Evolutionary conservation across 1,284 basidiomycete species (phyloP).

Genomic region (Cutaneotrichosporon sp.): DNA sequence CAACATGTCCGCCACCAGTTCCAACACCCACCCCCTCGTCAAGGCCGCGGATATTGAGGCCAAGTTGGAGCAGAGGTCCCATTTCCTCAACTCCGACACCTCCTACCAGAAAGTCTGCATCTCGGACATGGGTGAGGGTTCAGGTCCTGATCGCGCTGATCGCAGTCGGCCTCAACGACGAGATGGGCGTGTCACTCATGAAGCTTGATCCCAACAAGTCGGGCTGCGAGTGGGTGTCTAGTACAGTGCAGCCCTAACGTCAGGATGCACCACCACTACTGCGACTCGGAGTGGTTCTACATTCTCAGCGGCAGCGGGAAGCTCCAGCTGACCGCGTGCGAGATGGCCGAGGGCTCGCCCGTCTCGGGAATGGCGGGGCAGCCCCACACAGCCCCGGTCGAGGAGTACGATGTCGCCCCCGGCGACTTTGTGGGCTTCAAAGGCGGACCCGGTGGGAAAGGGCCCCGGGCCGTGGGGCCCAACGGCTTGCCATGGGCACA

Average conservation of each 20-base stretch:
- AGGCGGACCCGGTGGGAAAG: background rate
- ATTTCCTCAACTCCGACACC: slow-evolving; percentile 19
- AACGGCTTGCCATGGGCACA: slow-evolving; percentile 21
- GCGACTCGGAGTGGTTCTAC: slow-evolving; percentile 31
- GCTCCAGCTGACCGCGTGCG: slow-evolving; percentile 10
- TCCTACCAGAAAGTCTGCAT: slow-evolving; percentile 9
- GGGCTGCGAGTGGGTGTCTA: background rate
- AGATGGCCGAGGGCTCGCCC: background rate
- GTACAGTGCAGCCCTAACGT: too few relatives aligned
- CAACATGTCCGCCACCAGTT: too few relatives aligned
- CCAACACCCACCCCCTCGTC: slow-evolving; percentile 18
- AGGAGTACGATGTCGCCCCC: slow-evolving; percentile 8
- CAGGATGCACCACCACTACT: slow-evolving; percentile 28
- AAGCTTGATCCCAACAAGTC: background rate
- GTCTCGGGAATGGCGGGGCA: background rate
- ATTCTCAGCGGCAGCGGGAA: slow-evolving; percentile 19
- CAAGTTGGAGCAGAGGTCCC: slow-evolving; percentile 2
- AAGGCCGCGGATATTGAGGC: slow-evolving; percentile 18
- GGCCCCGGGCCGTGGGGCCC: slow-evolving; percentile 2
- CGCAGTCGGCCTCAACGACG: slow-evolving; percentile 11
- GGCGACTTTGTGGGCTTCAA: slow-evolving; percentile 28
- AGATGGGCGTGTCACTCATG: background rate
- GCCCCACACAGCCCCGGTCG: background rate
- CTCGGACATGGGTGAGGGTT: slow-evolving; percentile 20
- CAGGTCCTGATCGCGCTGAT: background rate